Conservation (phyloP, 1,139 yeast genomes). For the Kurtzmaniella quercitrusa region DNA sequence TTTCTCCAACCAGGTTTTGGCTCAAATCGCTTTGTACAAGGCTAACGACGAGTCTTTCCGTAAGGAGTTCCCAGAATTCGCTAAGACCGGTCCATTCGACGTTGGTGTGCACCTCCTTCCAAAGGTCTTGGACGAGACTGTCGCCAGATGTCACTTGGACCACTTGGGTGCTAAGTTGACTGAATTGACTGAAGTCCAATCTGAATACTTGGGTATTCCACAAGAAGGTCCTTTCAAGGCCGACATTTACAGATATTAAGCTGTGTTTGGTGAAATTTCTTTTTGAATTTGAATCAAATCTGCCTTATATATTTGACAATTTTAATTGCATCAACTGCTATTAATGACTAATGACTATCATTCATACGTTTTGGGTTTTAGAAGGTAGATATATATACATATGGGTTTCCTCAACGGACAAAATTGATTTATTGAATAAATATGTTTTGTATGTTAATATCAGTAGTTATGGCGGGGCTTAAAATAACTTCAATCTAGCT, state of each 20-base stretch:
- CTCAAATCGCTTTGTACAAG: conserved; percentile 98
- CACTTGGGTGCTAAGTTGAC: conserved; percentile 93
- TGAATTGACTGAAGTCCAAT: conserved; percentile 72
- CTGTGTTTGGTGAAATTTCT: not conserved
- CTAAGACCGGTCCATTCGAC: conserved; percentile 87
- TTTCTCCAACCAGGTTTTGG: conserved; percentile 98
- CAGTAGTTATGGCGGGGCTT: too few relatives aligned
- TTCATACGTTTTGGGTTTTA: conserved; percentile 13
- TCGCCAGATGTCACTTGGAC: conserved; percentile 94
- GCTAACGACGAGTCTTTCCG: conserved; percentile 81
- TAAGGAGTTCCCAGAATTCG: conserved; percentile 79
- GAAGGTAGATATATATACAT: conserved; percentile 22
- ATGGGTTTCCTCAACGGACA: conserved; percentile 41
- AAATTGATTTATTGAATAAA: conserved; percentile 8
- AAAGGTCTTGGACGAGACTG: conserved; percentile 98
- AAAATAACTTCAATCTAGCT: too few relatives aligned
- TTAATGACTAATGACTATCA: conserved; percentile 21
- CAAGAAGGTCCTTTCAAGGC: conserved; percentile 97
- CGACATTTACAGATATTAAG: conserved; percentile 95
- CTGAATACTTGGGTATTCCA: conserved; percentile 94
- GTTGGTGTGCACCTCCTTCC: conserved; percentile 97
- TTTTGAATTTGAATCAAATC: conserved; percentile 2
- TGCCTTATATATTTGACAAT: conserved; percentile 11
- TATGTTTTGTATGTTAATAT: not conserved
- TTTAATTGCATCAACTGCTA: conserved; percentile 50